A percentile compares a stretch with the other conserved stretches of the same genome.
phyloP scores from a whole-genome alignment of 2,329 filamentous ascomycete genomes.

The Metarhizium guizhouense region DNA sequence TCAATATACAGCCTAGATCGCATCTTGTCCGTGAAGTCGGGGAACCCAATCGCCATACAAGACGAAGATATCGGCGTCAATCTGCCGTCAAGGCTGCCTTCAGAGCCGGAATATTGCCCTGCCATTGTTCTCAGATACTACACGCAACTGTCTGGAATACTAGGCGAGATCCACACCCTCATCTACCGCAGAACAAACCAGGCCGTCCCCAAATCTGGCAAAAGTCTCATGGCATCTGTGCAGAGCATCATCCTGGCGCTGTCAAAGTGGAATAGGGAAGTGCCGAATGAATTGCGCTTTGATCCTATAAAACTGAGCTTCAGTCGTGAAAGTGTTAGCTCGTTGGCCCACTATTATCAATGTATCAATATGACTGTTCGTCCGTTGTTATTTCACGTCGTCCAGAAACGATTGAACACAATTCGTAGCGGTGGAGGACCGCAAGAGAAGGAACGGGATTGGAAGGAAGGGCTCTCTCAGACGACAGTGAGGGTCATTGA shows the following conservation, averaged over 20 bases:
- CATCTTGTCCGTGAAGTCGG: constrained; percentile 43
- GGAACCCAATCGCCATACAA: constrained; percentile 44
- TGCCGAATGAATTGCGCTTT: constrained; percentile 38
- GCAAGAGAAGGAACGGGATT: constrained; percentile 20
- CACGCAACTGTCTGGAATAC: constrained; percentile 41
- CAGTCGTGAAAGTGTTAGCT: constrained; percentile 40
- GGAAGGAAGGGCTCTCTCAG: constrained; percentile 33
- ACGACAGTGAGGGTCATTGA: constrained; percentile 42
- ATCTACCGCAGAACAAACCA: constrained; percentile 37
- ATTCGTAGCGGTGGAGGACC: constrained; percentile 8
- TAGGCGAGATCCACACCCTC: constrained; percentile 35
- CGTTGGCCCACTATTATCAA: constrained; percentile 46
- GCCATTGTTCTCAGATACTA: constrained; percentile 41
- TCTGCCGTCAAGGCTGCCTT: constrained; percentile 21
- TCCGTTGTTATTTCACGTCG: constrained; percentile 44
- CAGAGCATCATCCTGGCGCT: constrained; percentile 41
- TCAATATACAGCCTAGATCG: constrained; percentile 46
- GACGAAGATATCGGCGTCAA: constrained; percentile 41
- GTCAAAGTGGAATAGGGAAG: constrained; percentile 37
- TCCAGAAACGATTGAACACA: constrained; percentile 34
- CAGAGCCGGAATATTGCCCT: constrained; percentile 32
- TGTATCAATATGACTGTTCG: constrained; percentile 49
- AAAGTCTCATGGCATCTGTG: constrained; percentile 38
- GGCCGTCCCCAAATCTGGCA: constrained; percentile 30
- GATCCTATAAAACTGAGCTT: constrained; percentile 36